These are phyloP conservation scores for Mortierella sp. DNA, from an alignment of 371 early-diverging fungal species.

Conservation along the genomic window DNA sequence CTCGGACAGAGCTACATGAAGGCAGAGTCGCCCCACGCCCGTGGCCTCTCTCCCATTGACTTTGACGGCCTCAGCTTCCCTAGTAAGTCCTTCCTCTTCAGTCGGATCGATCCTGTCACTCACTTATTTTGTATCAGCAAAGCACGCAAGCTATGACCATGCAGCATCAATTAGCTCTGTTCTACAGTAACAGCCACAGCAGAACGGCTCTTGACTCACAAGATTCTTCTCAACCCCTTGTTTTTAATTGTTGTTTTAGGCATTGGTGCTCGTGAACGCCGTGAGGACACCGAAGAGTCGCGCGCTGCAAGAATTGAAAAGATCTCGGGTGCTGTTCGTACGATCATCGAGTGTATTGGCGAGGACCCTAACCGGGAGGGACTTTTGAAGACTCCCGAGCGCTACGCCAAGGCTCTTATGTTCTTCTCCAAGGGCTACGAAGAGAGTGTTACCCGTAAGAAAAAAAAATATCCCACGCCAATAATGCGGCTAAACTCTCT, in stretches of 20 bases:
- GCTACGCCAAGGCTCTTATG: constrained; percentile 98
- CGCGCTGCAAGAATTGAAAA: constrained; percentile 77
- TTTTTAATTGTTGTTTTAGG: not conserved
- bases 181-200: not conserved
- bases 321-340: constrained; percentile 89
- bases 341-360: constrained; percentile 93
- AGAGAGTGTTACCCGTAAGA: constrained; percentile 80
- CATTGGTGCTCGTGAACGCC: constrained; percentile 62
- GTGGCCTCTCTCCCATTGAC: constrained; percentile 19
- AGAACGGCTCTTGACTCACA: not conserved
- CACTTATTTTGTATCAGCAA: too few relatives aligned
- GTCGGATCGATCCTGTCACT: not conserved
- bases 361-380: constrained; percentile 98
- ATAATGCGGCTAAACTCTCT: not conserved
- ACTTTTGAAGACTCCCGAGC: constrained; percentile 94
- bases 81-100: constrained; percentile 5
- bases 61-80: constrained; percentile 39
- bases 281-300: constrained; percentile 83
- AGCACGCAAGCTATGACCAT: not conserved
- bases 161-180: not conserved
- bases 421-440: constrained; percentile 98
- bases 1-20: constrained; percentile 16
- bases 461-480: constrained; percentile 1
- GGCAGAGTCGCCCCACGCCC: constrained; percentile 11
- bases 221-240: not conserved